Evolutionary conservation across 176 grass and related monocot genomes (phyloP), one percentile per base, ranked within the genome.

Genomic region (Oryza rufipogon): DNA sequence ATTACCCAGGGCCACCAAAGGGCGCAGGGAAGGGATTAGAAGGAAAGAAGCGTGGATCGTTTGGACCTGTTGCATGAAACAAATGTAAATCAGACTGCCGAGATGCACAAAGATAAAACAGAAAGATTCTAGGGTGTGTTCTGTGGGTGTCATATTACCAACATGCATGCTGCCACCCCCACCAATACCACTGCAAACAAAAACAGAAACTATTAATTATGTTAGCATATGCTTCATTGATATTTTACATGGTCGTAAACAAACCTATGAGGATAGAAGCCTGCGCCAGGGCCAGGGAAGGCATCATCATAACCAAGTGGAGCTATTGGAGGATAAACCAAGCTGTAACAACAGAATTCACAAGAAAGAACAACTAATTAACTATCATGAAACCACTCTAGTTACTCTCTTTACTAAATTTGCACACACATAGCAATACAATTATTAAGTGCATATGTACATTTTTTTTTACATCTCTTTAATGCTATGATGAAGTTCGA

Each of bases 261-360:
- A 91, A 87, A 95, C 96, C 89, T 92, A 30, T 83, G 54, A 89
- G 96, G 96, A 64, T 89, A 95, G 64, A 98, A 89, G 17, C 96
- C 96, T 19, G 89, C 89, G 78, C 91, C 87, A 81, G 93, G 89
- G n/a, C 76, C 89, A 76, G 93, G 96, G 78, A 83, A 92, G 11
- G 77, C 22, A 91, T 98, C 96, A 93, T 89, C 92, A 56, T 82
- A 81, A 47, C 87, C 90, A 69, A 86, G 73, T 19, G 90, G 89
- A 39, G 70, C 41, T 78, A 94, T 48, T 48, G 95, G 90, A 74
- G 95, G 92, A 86, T 91, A 97, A 49, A 94, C 71, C 72, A 92
- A 41, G 81, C 90, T 92, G 82, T 78, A 64, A 11, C 11, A 85
- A 87, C 10, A 17, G 51, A 71, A 48, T 15, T 39, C 13, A 81